phyloP scores from a whole-genome alignment of 208 protist genomes.

The Trypanosoma cruzi region DNA sequence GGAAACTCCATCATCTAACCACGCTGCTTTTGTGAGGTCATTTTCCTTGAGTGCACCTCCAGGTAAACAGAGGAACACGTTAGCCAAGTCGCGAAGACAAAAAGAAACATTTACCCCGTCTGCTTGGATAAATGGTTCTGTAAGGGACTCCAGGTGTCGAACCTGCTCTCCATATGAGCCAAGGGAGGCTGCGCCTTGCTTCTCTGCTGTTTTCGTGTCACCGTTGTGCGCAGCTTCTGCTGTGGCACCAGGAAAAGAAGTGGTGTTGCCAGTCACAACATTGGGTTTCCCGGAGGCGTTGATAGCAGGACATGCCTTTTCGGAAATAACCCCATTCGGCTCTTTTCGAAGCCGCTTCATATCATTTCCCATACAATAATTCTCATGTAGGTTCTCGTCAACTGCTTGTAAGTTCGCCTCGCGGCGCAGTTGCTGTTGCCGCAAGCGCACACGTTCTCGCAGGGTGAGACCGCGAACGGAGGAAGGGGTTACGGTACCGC shows the following conservation, averaged over 20 bases:
- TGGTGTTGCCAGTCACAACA: neutral
- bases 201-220: neutral
- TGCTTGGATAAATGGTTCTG: conserved; percentile 18
- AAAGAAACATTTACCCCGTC: conserved; percentile 70
- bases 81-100: conserved; percentile 64
- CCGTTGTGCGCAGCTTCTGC: neutral
- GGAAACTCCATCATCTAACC: conserved; percentile 47
- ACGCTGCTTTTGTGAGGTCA: conserved; percentile 48
- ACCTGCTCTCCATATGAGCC: conserved; percentile 2
- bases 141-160: conserved; percentile 12
- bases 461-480: conserved; percentile 26
- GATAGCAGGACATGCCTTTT: too few species aligned
- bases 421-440: conserved; percentile 23
- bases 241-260: neutral
- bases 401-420: conserved; percentile 33
- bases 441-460: conserved; percentile 33
- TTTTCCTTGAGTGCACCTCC: conserved; percentile 31
- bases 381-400: conserved; percentile 38
- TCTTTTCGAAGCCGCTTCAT: conserved; percentile 47
- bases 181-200: neutral
- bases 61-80: conserved; percentile 54
- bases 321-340: neutral
- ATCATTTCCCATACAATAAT: conserved; percentile 56
- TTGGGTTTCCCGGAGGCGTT: neutral
- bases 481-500: conserved; percentile 12